Conservation (phyloP, 345 rosid genomes). For the Salix udensis region DNA sequence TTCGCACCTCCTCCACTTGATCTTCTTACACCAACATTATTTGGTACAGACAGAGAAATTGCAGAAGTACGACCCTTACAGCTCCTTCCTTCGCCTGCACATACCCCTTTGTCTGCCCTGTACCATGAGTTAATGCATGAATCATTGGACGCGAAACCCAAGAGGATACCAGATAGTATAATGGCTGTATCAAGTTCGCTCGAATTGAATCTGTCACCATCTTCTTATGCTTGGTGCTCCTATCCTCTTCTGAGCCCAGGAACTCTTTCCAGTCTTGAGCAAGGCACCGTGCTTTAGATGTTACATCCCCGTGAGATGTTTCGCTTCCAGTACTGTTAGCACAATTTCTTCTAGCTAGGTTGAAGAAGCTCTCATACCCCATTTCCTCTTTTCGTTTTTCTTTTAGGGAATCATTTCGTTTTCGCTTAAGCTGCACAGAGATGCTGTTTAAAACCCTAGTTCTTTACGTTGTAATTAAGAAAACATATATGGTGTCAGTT, state of each 20-base stretch:
- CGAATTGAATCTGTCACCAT: slow-evolving; percentile 39
- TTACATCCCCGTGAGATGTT: neutral
- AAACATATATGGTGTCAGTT: neutral
- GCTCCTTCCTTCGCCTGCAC: slow-evolving; percentile 13
- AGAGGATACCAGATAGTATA: slow-evolving; percentile 10
- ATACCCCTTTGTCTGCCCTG: slow-evolving; percentile 23
- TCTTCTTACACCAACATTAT: neutral
- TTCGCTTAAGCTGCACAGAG: neutral
- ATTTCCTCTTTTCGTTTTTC: neutral
- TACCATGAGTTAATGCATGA: slow-evolving; percentile 32
- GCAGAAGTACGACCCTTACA: neutral
- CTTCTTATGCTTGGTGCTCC: slow-evolving; percentile 49
- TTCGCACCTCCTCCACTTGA: slow-evolving; percentile 48
- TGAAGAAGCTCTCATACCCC: neutral
- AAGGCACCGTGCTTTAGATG: slow-evolving; percentile 23
- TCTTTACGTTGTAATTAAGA: neutral
- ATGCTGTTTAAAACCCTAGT: neutral
- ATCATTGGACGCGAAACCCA: slow-evolving; percentile 11
- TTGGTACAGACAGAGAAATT: neutral
- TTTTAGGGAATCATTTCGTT: neutral
- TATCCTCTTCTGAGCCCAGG: slow-evolving; percentile 57
- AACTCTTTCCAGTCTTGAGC: slow-evolving; percentile 52
- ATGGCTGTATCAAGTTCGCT: slow-evolving; percentile 19
- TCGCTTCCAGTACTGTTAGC: neutral
- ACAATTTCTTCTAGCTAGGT: neutral